Percentiles rank a stretch among this genome's conserved stretches.
phyloP scores from a whole-genome alignment of 768 basidiomycete genomes.

The Leccinum sublutescens region DNA sequence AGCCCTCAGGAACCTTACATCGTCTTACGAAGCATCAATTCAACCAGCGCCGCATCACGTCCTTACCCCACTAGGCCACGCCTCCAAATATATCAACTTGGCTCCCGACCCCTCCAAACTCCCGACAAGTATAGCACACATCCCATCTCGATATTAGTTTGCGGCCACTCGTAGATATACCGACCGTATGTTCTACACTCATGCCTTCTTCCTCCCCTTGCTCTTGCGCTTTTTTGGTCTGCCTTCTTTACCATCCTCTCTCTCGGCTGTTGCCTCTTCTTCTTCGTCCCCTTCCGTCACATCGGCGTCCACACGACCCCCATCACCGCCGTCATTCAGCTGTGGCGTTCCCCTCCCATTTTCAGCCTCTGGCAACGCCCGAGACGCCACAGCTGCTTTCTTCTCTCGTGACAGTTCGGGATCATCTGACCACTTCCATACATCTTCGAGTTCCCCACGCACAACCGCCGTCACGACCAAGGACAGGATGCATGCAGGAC shows the following conservation, averaged over 20 bases:
- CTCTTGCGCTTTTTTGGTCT: slow-evolving; percentile 21
- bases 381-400: slow-evolving; percentile 10
- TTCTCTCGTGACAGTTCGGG: slow-evolving; percentile 29
- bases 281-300: slow-evolving; percentile 15
- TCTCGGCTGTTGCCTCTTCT: neutral
- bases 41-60: slow-evolving; percentile 14
- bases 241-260: slow-evolving; percentile 2
- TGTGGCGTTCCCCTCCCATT: slow-evolving; percentile 21
- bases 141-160: slow-evolving; percentile 9
- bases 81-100: slow-evolving; percentile 6
- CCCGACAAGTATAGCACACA: slow-evolving; percentile 2
- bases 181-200: neutral
- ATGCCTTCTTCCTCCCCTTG: slow-evolving; percentile 20
- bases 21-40: slow-evolving; percentile 17
- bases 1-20: slow-evolving; percentile 12
- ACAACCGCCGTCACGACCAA: slow-evolving; percentile 56
- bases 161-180: slow-evolving; percentile 7
- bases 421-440: slow-evolving; percentile 73
- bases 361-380: slow-evolving; percentile 13
- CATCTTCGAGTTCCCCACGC: slow-evolving; percentile 67
- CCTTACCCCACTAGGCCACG: slow-evolving; percentile 3
- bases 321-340: slow-evolving; percentile 16
- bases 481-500: slow-evolving; percentile 75
- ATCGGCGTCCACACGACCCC: slow-evolving; percentile 6
- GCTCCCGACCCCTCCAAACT: neutral